phyloP scores from a whole-genome alignment of 2,329 filamentous ascomycete species.

The Xylaria hypoxylon region DNA sequence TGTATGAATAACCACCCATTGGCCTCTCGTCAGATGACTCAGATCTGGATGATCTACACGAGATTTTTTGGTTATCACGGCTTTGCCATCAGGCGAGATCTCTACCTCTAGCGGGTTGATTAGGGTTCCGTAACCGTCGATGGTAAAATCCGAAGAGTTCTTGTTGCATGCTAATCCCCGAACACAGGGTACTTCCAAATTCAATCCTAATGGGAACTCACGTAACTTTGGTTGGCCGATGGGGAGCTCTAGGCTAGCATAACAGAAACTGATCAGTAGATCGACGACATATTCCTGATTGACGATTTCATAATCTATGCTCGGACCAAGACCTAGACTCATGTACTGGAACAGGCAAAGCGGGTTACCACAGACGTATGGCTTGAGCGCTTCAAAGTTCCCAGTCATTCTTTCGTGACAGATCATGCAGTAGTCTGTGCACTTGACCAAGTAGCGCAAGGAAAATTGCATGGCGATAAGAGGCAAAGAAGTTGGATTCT shows the following conservation, averaged over 20 bases:
- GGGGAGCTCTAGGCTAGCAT: constrained; percentile 62
- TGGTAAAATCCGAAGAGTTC: neutral
- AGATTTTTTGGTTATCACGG: constrained; percentile 14
- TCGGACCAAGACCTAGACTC: constrained; percentile 84
- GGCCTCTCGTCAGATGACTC: constrained; percentile 41
- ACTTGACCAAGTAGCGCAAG: constrained; percentile 80
- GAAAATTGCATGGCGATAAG: constrained; percentile 78
- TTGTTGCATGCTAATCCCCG: neutral
- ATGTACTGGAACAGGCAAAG: constrained; percentile 92
- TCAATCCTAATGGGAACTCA: constrained; percentile 57
- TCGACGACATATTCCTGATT: constrained; percentile 86
- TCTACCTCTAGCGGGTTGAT: constrained; percentile 40
- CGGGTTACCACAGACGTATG: constrained; percentile 79
- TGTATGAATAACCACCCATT: constrained; percentile 46
- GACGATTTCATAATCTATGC: constrained; percentile 85
- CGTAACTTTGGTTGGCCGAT: constrained; percentile 42
- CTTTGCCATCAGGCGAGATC: constrained; percentile 34
- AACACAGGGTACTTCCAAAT: constrained; percentile 47
- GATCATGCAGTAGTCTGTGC: constrained; percentile 87
- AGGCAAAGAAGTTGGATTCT: constrained; percentile 61
- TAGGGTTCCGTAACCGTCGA: constrained; percentile 25
- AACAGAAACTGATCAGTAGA: constrained; percentile 85
- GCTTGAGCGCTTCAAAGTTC: constrained; percentile 77
- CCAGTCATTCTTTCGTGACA: constrained; percentile 77
- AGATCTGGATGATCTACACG: neutral